Conservation (phyloP, 495 filamentous ascomycete species). For the Cercophora samala region DNA sequence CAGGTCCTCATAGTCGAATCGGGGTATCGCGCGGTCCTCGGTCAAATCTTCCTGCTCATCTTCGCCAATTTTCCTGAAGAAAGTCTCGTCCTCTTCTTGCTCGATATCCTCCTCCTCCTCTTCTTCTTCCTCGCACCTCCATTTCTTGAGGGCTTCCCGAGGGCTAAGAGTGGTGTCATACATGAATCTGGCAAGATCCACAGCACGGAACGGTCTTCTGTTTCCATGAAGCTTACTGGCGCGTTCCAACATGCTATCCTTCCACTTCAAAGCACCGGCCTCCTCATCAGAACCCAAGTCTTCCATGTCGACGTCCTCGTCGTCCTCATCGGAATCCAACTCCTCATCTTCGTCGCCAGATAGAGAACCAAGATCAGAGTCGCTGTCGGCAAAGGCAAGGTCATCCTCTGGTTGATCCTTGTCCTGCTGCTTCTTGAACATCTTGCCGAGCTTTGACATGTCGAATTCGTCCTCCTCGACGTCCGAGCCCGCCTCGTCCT, state of each 20-base stretch:
- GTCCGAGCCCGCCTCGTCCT: slow-evolving; percentile 49
- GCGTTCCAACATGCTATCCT: slow-evolving; percentile 75
- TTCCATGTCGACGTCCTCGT: slow-evolving; percentile 55
- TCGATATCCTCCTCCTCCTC: slow-evolving; percentile 51
- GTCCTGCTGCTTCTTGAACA: slow-evolving; percentile 47
- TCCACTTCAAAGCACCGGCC: slow-evolving; percentile 71
- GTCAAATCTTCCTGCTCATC: slow-evolving; percentile 57
- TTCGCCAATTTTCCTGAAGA: slow-evolving; percentile 73
- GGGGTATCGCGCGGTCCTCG: slow-evolving; percentile 75
- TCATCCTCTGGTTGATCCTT: slow-evolving; percentile 50
- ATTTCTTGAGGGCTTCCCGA: slow-evolving; percentile 68
- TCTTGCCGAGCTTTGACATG: slow-evolving; percentile 53
- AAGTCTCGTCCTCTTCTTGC: slow-evolving; percentile 65
- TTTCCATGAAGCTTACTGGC: slow-evolving; percentile 68
- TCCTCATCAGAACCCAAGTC: slow-evolving; percentile 57
- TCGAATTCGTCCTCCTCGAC: slow-evolving; percentile 52
- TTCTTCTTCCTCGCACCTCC: slow-evolving; percentile 72
- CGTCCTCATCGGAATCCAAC: slow-evolving; percentile 47
- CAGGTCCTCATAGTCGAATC: slow-evolving; percentile 74
- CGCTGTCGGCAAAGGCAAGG: slow-evolving; percentile 88
- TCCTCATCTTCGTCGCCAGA: slow-evolving; percentile 69
- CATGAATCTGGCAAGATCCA: slow-evolving; percentile 79
- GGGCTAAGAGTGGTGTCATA: slow-evolving; percentile 80
- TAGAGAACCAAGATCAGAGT: slow-evolving; percentile 90
- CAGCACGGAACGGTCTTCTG: slow-evolving; percentile 64